Evolutionary conservation across 2,329 filamentous ascomycete genomes (phyloP).

Genomic region (Pseudogymnoascus verrucosus): DNA sequence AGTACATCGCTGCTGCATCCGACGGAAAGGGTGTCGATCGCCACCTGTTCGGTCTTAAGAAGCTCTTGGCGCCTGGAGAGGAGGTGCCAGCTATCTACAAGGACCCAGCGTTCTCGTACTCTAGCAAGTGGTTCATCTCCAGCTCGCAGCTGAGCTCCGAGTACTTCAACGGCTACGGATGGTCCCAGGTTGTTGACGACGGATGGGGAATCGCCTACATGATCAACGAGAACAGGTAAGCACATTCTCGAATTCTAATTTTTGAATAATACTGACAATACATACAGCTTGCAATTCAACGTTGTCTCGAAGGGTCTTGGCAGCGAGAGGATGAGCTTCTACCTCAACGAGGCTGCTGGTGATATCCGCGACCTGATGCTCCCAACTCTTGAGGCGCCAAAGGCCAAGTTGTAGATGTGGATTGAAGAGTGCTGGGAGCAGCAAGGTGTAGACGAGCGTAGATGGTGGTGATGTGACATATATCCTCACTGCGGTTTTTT

Average conservation of each 20-base stretch:
- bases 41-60: slow-evolving; percentile 96
- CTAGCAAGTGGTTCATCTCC: slow-evolving; percentile 79
- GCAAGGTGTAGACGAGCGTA: not conserved
- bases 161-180: slow-evolving; percentile 98
- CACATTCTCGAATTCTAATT: not conserved
- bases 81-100: slow-evolving; percentile 74
- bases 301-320: slow-evolving; percentile 90
- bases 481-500: slow-evolving; percentile 5
- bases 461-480: not conserved
- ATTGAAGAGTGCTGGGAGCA: not conserved
- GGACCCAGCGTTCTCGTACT: slow-evolving; percentile 81
- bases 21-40: slow-evolving; percentile 93
- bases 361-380: slow-evolving; percentile 83
- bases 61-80: slow-evolving; percentile 72
- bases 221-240: slow-evolving; percentile 95
- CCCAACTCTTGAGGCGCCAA: slow-evolving; percentile 68
- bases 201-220: slow-evolving; percentile 98
- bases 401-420: slow-evolving; percentile 69
- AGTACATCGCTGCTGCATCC: slow-evolving; percentile 83
- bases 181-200: slow-evolving; percentile 94
- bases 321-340: slow-evolving; percentile 89
- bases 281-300: slow-evolving; percentile 84
- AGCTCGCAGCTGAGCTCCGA: slow-evolving; percentile 87
- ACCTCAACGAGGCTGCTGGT: slow-evolving; percentile 83
- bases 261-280: not conserved